These are phyloP conservation scores for Pseudopyrenochaeta lycopersici DNA, from an alignment of 2,329 filamentous ascomycete species.

Conservation along the genomic window DNA sequence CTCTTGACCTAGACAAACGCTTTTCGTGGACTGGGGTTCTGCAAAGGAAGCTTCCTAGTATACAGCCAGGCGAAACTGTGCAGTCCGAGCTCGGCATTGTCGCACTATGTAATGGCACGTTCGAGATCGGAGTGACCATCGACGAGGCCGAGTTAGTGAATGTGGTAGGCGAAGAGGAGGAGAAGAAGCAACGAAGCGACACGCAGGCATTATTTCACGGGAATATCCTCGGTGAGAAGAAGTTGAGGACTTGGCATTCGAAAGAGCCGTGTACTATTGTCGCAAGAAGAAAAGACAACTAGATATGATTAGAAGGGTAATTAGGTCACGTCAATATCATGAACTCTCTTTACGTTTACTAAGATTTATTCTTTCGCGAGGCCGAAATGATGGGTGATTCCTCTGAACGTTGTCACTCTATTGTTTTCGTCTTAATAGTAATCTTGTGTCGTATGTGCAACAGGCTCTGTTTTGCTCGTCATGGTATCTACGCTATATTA, in stretches of 20 bases:
- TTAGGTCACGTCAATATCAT: constrained; percentile 10
- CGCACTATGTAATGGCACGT: constrained; percentile 79
- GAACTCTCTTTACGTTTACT: no score
- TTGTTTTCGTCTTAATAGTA: no score
- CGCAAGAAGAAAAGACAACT: no score
- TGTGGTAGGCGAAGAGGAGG: constrained; percentile 20
- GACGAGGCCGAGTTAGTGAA: constrained; percentile 75
- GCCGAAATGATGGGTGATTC: no score
- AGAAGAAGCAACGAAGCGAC: constrained; percentile 30
- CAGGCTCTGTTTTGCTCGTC: no score
- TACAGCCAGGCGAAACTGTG: constrained; percentile 67
- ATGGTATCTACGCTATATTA: no score
- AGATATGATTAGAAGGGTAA: not conserved
- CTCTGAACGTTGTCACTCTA: no score
- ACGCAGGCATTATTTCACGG: constrained; percentile 38
- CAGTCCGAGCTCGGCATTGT: constrained; percentile 75
- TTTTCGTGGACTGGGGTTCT: constrained; percentile 86
- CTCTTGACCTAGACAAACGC: constrained; percentile 82
- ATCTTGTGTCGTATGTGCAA: no score
- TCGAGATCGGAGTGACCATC: constrained; percentile 80
- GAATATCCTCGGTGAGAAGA: constrained; percentile 44
- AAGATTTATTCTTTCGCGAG: no score
- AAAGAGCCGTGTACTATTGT: constrained; percentile 55
- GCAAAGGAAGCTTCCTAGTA: constrained; percentile 74
- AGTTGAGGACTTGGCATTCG: constrained; percentile 55